Evolutionary conservation across 495 filamentous ascomycete genomes (phyloP).

Genomic region (Massariosphaeria phaeospora): DNA sequence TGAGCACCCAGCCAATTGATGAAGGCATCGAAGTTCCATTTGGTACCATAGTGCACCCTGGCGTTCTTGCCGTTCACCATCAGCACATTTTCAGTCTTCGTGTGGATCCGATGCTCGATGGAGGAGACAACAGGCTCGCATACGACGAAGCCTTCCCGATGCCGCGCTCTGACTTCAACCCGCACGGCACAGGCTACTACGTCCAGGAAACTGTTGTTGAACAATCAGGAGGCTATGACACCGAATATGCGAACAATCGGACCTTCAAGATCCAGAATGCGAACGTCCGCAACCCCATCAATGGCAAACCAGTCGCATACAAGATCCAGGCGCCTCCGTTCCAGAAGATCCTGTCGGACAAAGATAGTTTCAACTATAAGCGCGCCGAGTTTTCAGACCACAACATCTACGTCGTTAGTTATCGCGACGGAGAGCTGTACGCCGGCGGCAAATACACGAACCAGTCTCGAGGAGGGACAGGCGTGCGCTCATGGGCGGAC

Average conservation of each 20-base stretch:
- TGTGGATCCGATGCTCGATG: conserved; percentile 77
- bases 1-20: conserved; percentile 78
- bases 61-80: conserved; percentile 70
- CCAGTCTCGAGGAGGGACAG: conserved; percentile 63
- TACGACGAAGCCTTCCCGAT: conserved; percentile 70
- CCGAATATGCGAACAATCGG: conserved; percentile 58
- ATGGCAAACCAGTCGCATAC: conserved; percentile 71
- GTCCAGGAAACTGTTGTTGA: conserved; percentile 57
- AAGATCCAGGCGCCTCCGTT: conserved; percentile 70
- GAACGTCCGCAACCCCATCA: conserved; percentile 55
- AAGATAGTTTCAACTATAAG: conserved; percentile 60
- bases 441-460: conserved; percentile 84
- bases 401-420: conserved; percentile 74
- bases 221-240: conserved; percentile 59
- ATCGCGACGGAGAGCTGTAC: conserved; percentile 73
- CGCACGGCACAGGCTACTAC: conserved; percentile 72
- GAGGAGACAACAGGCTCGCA: conserved; percentile 63
- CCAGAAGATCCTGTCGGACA: conserved; percentile 73
- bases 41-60: conserved; percentile 83
- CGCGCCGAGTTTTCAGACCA: conserved; percentile 80
- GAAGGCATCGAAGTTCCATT: conserved; percentile 62
- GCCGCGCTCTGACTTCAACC: conserved; percentile 71
- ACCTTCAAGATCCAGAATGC: conserved; percentile 78
- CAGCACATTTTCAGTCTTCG: conserved; percentile 90
- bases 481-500: conserved; percentile 42